phyloP scores from a whole-genome alignment of 2,329 filamentous ascomycete species.

The Trichoderma aggressivum region DNA sequence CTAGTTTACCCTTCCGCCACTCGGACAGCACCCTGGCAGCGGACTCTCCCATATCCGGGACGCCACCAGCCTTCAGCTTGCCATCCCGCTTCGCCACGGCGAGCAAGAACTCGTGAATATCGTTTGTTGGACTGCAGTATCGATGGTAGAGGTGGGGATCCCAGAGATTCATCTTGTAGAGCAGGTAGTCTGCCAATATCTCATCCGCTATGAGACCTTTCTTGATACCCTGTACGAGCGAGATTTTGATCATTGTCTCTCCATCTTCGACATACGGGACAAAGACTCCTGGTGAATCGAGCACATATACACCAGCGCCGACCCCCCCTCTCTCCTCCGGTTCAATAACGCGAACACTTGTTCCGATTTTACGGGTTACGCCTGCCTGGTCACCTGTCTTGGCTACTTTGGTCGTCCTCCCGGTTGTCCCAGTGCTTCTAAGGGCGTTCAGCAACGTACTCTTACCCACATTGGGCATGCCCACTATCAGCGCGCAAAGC shows the following conservation, averaged over 20 bases:
- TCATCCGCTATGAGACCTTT: constrained; percentile 76
- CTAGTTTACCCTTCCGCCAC: constrained; percentile 76
- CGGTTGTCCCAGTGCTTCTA: constrained; percentile 59
- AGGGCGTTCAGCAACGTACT: constrained; percentile 89
- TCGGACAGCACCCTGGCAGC: constrained; percentile 77
- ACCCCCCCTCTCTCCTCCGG: constrained; percentile 40
- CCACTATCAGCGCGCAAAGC: constrained; percentile 81
- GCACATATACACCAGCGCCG: constrained; percentile 69
- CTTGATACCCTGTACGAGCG: constrained; percentile 85
- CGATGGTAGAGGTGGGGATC: constrained; percentile 59
- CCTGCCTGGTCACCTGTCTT: constrained; percentile 84
- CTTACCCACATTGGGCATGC: constrained; percentile 98
- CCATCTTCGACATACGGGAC: constrained; percentile 83
- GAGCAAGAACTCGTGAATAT: constrained; percentile 69
- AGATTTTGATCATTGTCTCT: constrained; percentile 92
- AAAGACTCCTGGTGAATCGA: constrained; percentile 95
- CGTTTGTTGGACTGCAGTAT: constrained; percentile 74
- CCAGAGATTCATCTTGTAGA: constrained; percentile 75
- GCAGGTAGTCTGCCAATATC: constrained; percentile 83
- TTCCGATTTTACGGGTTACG: constrained; percentile 80
- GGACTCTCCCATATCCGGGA: constrained; percentile 66
- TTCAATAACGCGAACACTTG: constrained; percentile 70
- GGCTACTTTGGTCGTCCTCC: constrained; percentile 61
- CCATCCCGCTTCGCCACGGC: constrained; percentile 72
- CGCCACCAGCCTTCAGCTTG: constrained; percentile 68